Conservation (phyloP, 164 flowering plant species). For the Dillenia turbinata region DNA sequence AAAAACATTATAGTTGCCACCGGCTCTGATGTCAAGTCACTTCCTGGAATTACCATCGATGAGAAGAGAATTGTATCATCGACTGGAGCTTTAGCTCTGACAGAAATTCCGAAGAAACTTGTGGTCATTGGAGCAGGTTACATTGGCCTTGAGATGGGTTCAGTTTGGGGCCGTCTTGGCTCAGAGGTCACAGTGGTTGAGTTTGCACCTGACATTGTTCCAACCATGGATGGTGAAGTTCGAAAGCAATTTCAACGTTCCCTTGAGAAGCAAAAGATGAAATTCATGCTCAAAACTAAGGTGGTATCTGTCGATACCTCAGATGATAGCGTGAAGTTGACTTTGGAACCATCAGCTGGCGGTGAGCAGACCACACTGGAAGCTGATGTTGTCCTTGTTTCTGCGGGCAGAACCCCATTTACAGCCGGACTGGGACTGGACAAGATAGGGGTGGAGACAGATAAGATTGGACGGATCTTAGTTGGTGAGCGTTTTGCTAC, state of each 20-base stretch:
- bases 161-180: conserved; percentile 88
- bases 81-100: conserved; percentile 78
- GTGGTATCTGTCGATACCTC: conserved; percentile 79
- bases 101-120: conserved; percentile 79
- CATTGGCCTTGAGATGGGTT: conserved; percentile 93
- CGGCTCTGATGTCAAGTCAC: conserved; percentile 85
- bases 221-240: conserved; percentile 77
- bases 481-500: conserved; percentile 62
- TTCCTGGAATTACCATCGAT: conserved; percentile 84
- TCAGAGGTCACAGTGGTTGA: conserved; percentile 90
- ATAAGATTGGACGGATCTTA: conserved; percentile 62
- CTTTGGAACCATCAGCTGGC: conserved; percentile 81
- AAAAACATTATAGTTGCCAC: conserved; percentile 89
- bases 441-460: conserved; percentile 76
- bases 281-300: conserved; percentile 81
- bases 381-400: conserved; percentile 89
- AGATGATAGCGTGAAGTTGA: conserved; percentile 60
- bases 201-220: conserved; percentile 82
- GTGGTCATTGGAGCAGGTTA: conserved; percentile 91
- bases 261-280: conserved; percentile 90
- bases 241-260: conserved; percentile 80
- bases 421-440: conserved; percentile 77
- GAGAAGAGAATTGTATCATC: conserved; percentile 90
- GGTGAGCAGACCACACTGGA: conserved; percentile 75
- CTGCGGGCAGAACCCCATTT: conserved; percentile 81